Evolutionary conservation across 345 rosid genomes (phyloP).

Genomic region (Lenwebbia sp.): DNA sequence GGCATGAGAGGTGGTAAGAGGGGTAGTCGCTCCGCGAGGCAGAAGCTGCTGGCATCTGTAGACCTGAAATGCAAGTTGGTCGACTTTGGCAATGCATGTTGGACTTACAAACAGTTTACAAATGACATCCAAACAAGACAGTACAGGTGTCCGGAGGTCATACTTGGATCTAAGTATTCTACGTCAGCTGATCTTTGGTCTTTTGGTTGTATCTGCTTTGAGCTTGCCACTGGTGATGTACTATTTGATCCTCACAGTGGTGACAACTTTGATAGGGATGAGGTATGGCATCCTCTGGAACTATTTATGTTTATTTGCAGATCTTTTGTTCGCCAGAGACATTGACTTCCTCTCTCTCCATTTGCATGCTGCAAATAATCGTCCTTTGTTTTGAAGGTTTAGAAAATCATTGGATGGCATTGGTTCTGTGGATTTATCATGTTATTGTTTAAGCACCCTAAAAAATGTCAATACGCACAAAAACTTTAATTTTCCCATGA

Average conservation of each 20-base stretch:
- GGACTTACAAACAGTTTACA: constrained; percentile 76
- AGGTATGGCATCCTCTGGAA: constrained; percentile 26
- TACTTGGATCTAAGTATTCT: constrained; percentile 71
- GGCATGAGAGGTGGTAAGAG: constrained; percentile 28
- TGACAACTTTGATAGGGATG: constrained; percentile 66
- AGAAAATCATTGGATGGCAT: background rate
- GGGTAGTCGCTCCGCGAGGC: constrained; percentile 37
- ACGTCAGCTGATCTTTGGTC: constrained; percentile 79
- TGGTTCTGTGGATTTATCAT: background rate
- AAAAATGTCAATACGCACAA: background rate
- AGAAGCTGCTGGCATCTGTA: constrained; percentile 30
- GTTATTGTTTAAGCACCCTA: background rate
- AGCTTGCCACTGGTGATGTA: constrained; percentile 71
- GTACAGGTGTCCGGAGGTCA: constrained; percentile 67
- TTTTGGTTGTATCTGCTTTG: constrained; percentile 73
- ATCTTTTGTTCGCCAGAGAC: background rate
- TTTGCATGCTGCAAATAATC: background rate
- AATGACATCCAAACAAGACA: constrained; percentile 71
- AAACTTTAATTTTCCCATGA: background rate
- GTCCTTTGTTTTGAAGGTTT: background rate
- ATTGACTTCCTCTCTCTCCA: background rate
- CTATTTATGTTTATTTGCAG: background rate
- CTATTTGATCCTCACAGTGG: constrained; percentile 71
- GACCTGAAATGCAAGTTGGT: constrained; percentile 63
- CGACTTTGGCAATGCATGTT: constrained; percentile 74